A percentile compares a stretch with the other conserved stretches of the same genome.
Evolutionary conservation across 169 alveolate species (phyloP).

Genomic region (Plasmodium blacklocki): DNA sequence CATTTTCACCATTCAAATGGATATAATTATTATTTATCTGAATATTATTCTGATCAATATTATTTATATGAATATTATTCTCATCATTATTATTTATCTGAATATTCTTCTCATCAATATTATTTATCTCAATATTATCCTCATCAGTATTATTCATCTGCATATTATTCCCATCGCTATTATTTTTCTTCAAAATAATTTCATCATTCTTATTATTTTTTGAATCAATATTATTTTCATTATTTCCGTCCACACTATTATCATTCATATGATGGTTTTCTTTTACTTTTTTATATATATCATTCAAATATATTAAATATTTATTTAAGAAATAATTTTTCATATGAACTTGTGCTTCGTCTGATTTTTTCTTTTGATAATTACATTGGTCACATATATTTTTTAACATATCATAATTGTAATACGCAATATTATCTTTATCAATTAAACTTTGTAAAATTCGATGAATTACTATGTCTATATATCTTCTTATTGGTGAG

Average conservation of each 20-base stretch:
- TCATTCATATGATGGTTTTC: background rate
- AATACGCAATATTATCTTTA: slow-evolving; percentile 14
- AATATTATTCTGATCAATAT: background rate
- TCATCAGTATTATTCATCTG: background rate
- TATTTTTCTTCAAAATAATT: background rate
- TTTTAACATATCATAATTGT: slow-evolving; percentile 72
- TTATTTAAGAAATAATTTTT: slow-evolving; percentile 83
- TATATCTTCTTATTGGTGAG: slow-evolving; percentile 99
- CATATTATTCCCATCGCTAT: background rate
- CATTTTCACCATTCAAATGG: background rate
- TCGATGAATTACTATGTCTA: slow-evolving; percentile 98
- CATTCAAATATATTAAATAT: slow-evolving; percentile 77
- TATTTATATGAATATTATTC: background rate
- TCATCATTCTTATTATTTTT: background rate
- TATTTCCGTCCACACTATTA: background rate
- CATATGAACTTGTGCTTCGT: slow-evolving; percentile 86
- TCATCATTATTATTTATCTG: background rate
- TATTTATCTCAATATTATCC: background rate
- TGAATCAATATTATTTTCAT: background rate
- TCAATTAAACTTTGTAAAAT: slow-evolving; percentile 83
- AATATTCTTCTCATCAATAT: background rate
- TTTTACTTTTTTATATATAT: slow-evolving; percentile 6
- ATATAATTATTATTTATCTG: background rate
- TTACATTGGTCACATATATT: slow-evolving; percentile 86
- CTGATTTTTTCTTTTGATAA: slow-evolving; percentile 84